Conservation (phyloP, 441 rosid species). For the Jatropha podagrica region DNA sequence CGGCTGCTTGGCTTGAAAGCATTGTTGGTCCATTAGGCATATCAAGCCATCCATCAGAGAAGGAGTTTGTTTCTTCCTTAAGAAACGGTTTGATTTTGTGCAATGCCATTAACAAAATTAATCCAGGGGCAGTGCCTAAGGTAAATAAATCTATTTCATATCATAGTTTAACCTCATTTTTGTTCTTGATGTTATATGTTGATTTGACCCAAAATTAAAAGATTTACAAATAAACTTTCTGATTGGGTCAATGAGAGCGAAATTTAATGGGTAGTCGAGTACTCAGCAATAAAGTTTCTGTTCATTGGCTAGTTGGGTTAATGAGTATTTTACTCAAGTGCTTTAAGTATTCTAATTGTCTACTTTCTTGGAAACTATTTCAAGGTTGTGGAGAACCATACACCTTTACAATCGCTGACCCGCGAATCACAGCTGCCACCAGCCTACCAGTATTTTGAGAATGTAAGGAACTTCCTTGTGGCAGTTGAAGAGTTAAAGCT, state of each 20-base stretch:
- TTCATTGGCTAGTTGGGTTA: not conserved
- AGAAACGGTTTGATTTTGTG: constrained; percentile 82
- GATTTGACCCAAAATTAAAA: not conserved
- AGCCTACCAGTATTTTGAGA: constrained; percentile 93
- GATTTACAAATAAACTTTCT: not conserved
- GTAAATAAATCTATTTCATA: constrained; percentile 27
- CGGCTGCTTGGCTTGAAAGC: constrained; percentile 70
- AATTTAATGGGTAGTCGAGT: not conserved
- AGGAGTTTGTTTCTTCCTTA: constrained; percentile 76
- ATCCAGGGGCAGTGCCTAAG: constrained; percentile 82
- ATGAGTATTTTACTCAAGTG: not conserved
- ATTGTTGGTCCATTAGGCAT: constrained; percentile 66
- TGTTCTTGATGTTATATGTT: not conserved
- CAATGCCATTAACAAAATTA: constrained; percentile 80
- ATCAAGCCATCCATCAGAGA: constrained; percentile 63
- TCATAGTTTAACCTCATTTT: no score
- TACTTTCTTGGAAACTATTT: not conserved
- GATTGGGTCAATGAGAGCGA: not conserved
- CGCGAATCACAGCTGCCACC: constrained; percentile 68
- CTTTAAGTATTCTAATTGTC: not conserved
- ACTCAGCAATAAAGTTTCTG: not conserved
- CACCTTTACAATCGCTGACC: constrained; percentile 41
- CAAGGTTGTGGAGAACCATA: constrained; percentile 77
- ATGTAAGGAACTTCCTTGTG: constrained; percentile 79
- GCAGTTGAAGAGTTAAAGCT: constrained; percentile 78